Conservation (phyloP, 2,329 filamentous ascomycete species). For the Trichophyton benhamiae region DNA sequence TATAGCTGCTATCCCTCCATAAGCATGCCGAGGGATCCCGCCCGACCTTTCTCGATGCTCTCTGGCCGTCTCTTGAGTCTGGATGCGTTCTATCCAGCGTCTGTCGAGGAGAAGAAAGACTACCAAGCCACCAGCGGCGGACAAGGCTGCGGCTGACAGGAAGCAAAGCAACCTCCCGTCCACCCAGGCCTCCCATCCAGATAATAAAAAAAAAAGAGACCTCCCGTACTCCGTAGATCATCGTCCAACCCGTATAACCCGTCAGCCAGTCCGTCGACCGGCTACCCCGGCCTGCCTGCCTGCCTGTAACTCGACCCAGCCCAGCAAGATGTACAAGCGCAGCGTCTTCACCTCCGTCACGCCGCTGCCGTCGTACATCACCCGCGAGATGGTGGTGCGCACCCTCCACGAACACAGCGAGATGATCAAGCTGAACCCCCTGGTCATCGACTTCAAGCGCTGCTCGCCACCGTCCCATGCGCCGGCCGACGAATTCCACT, state of each 20-base stretch:
- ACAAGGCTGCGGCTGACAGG: not conserved
- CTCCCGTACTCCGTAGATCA: too few species aligned
- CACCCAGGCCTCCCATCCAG: not conserved
- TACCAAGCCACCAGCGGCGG: too few species aligned
- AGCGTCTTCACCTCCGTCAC: conserved; percentile 60
- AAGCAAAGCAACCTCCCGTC: not conserved
- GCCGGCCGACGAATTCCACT: conserved; percentile 56
- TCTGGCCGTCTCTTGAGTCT: too few species aligned
- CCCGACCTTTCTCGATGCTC: too few species aligned
- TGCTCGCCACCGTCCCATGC: conserved; percentile 57
- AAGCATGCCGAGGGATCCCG: too few species aligned
- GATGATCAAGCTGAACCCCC: conserved; percentile 81
- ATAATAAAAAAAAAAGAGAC: not conserved
- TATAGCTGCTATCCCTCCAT: too few species aligned
- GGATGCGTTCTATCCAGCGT: too few species aligned
- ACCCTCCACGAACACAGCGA: conserved; percentile 66
- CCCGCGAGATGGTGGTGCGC: conserved; percentile 56
- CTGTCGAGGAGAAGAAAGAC: too few species aligned
- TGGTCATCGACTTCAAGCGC: conserved; percentile 58
- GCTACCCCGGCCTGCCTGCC: too few species aligned
- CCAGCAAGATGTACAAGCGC: not conserved
- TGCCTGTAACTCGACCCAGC: not conserved
- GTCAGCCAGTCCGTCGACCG: too few species aligned
- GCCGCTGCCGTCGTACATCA: conserved; percentile 56
- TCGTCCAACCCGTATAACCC: too few species aligned